A percentile compares a stretch with the other conserved stretches of the same genome.
Evolutionary conservation across 169 alveolate genomes (phyloP).

Genomic region (Eimeria sp.): DNA sequence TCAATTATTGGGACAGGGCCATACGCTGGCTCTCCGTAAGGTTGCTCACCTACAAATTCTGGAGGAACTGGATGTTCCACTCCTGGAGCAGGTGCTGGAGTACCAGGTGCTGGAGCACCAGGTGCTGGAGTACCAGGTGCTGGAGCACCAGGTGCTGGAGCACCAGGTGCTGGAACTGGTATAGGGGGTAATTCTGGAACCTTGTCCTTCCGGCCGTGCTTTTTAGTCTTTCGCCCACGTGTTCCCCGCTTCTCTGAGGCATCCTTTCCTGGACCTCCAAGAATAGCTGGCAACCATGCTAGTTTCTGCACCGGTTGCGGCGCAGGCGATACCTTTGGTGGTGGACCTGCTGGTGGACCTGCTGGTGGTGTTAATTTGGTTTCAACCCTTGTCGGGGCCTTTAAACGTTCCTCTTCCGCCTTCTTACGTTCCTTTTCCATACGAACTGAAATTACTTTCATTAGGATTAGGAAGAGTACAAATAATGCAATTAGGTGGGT

Average conservation of each 20-base stretch:
- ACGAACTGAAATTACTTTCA: neutral
- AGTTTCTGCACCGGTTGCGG: neutral
- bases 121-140: no score
- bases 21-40: neutral
- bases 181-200: neutral
- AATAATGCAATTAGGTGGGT: neutral
- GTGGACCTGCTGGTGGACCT: neutral
- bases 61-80: neutral
- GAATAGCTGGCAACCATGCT: neutral
- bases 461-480: neutral
- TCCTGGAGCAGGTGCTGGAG: neutral
- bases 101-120: no score
- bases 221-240: neutral
- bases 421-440: neutral
- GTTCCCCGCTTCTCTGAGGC: neutral
- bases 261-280: neutral
- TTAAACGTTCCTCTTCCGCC: neutral
- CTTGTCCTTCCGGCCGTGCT: neutral
- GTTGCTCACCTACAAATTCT: neutral
- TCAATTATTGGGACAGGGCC: neutral
- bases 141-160: no score
- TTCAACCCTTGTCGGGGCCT: neutral
- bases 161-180: no score
- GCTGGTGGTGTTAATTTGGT: neutral
- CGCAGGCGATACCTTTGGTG: neutral